Evolutionary conservation across 2,329 filamentous ascomycete genomes (phyloP).

Genomic region (Neurospora sp.): DNA sequence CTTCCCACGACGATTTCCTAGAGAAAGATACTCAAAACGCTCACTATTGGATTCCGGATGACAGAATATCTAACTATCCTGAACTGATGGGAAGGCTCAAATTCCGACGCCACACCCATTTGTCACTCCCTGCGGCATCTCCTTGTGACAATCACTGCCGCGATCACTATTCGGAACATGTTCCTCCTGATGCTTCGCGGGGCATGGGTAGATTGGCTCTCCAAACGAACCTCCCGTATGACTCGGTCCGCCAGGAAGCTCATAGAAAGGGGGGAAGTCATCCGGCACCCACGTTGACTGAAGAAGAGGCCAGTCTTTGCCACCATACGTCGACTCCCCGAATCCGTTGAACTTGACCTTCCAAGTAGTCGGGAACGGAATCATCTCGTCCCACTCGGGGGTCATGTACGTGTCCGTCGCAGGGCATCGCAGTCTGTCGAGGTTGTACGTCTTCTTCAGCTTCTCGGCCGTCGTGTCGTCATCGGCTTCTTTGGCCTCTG

Average conservation of each 20-base stretch:
- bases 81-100: background rate
- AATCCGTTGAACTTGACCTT: slow-evolving; percentile 9
- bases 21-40: background rate
- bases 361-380: slow-evolving; percentile 11
- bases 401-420: slow-evolving; percentile 7
- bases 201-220: background rate
- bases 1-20: too few species aligned
- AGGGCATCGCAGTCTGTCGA: background rate
- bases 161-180: background rate
- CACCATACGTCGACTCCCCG: slow-evolving; percentile 6
- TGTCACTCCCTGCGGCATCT: background rate
- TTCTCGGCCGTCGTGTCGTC: background rate
- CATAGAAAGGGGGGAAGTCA: background rate
- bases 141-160: background rate
- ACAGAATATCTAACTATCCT: background rate
- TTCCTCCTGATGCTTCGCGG: background rate
- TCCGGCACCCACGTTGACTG: background rate
- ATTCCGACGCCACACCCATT: background rate
- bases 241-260: slow-evolving; percentile 1
- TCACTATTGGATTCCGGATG: background rate
- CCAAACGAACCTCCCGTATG: background rate
- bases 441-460: background rate
- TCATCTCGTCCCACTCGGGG: slow-evolving; percentile 9
- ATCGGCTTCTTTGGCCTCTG: background rate
- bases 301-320: background rate